phyloP scores from a whole-genome alignment of 345 rosid species.

The Hibiscus mutabilis region DNA sequence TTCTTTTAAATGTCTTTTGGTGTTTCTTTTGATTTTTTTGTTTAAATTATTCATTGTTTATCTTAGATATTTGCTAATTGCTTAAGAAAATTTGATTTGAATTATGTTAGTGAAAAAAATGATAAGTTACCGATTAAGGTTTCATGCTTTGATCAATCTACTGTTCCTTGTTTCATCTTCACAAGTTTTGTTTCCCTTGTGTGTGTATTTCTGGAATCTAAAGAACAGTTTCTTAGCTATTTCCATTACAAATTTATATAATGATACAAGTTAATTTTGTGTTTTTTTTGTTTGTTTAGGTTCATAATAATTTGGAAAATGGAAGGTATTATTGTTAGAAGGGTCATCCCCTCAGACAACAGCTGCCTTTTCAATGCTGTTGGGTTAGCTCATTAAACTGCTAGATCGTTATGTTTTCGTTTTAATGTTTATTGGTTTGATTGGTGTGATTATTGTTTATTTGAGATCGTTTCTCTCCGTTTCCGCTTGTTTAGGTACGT shows the following conservation, averaged over 20 bases:
- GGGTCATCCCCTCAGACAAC: constrained; percentile 94
- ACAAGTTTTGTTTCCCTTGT: background rate
- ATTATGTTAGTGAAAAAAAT: background rate
- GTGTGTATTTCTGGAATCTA: background rate
- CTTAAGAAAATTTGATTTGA: background rate
- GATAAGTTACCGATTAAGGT: background rate
- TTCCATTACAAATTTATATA: background rate
- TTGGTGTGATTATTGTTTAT: background rate
- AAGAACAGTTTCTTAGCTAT: background rate
- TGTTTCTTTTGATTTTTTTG: background rate
- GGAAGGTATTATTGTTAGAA: constrained; percentile 71
- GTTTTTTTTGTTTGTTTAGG: constrained; percentile 14
- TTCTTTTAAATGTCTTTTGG: background rate
- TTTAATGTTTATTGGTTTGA: background rate
- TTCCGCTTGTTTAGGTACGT: constrained; percentile 47
- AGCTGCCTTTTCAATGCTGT: constrained; percentile 95
- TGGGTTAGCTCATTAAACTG: constrained; percentile 40
- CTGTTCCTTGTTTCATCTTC: background rate
- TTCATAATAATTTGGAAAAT: constrained; percentile 17
- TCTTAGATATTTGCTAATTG: background rate
- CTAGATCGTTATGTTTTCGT: background rate
- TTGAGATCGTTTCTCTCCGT: background rate
- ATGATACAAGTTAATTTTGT: background rate
- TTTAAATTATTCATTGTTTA: background rate
- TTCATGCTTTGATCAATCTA: constrained; percentile 3